Evolutionary conservation across 257 asterid genomes (phyloP), one percentile per base, ranked within the genome.

Genomic region (Solanum habrochaites): DNA sequence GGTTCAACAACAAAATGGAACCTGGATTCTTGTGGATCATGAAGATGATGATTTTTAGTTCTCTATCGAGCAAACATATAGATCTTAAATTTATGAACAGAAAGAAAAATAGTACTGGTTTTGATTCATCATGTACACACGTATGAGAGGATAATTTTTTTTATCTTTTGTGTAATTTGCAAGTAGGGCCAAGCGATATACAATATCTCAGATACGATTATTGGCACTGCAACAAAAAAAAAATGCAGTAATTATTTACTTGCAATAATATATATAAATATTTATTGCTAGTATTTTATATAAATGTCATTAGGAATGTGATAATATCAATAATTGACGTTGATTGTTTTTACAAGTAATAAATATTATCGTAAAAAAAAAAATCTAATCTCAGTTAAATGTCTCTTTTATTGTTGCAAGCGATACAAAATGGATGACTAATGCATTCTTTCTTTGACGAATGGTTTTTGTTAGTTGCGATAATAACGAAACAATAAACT

Each of bases 1-100:
- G 93, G 91, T 90, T 82, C 95, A 89, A 60, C 40, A 12, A 43
- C 69, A 74, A 5, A 52, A 88, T 86, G 94, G 93, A 4, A 29
- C 85, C 21, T 93, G 94, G 93, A 32, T 12, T 49, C 81, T 90
- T 20, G 3, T 71, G 20, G 92, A 90, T 84, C 91, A 89, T 78
- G 92, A 92, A 52, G 81, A 37, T 11, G 92, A 87, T 27, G 86
- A 86, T 62, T 42, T 32, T 71, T 86, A 70, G 43, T 18, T 47
- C 6, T 80, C 2, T 45, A 29, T 10, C 20, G 11, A 47, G 3
- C 2, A 74, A 74, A 20, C 12, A 37, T 16, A 70, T 32, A 70
- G 11, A 71, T 71, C 27, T 9, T 20, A 37, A 2, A 72, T 72
- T 20, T 18, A 43, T 72, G 78, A 71, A 9, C 15, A 20, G 11